Conservation (phyloP, 2,329 filamentous ascomycete genomes). For the Trichoderma citrinoviride region DNA sequence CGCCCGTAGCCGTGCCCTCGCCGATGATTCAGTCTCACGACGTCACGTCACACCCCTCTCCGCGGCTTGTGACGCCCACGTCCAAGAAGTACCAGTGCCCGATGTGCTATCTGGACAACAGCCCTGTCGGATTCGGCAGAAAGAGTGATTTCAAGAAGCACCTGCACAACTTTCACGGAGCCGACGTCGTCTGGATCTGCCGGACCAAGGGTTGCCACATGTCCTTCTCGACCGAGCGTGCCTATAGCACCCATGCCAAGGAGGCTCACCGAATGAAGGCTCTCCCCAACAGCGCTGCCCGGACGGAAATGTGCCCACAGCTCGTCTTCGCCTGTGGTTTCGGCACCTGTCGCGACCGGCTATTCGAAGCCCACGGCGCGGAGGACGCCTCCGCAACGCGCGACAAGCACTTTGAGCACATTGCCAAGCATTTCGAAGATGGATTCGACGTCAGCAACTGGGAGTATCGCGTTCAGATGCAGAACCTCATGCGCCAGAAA, state of each 20-base stretch:
- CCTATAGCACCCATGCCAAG: conserved; percentile 46
- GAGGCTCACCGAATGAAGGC: conserved; percentile 43
- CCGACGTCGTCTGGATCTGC: conserved; percentile 44
- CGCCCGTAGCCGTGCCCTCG: conserved; percentile 39
- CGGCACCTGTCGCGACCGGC: conserved; percentile 41
- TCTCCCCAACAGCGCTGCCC: conserved; percentile 41
- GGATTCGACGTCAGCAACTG: conserved; percentile 43
- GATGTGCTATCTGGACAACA: conserved; percentile 47
- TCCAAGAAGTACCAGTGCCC: conserved; percentile 46
- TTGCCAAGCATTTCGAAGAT: conserved; percentile 47
- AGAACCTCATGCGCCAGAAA: conserved; percentile 45
- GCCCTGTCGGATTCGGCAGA: conserved; percentile 45
- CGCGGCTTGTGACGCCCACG: conserved; percentile 38
- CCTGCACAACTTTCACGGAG: conserved; percentile 47
- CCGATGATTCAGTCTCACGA: conserved; percentile 35
- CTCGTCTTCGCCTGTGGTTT: conserved; percentile 47
- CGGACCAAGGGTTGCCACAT: conserved; percentile 42
- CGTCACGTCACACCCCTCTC: conserved; percentile 38
- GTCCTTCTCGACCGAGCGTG: conserved; percentile 46
- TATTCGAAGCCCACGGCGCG: conserved; percentile 41
- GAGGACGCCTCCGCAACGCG: conserved; percentile 39
- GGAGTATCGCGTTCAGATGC: conserved; percentile 45
- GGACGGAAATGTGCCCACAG: conserved; percentile 43
- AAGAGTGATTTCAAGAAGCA: conserved; percentile 51
- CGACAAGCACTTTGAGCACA: conserved; percentile 48